Conservation (phyloP, 2,329 filamentous ascomycete species). For the Calonectria naviculata region DNA sequence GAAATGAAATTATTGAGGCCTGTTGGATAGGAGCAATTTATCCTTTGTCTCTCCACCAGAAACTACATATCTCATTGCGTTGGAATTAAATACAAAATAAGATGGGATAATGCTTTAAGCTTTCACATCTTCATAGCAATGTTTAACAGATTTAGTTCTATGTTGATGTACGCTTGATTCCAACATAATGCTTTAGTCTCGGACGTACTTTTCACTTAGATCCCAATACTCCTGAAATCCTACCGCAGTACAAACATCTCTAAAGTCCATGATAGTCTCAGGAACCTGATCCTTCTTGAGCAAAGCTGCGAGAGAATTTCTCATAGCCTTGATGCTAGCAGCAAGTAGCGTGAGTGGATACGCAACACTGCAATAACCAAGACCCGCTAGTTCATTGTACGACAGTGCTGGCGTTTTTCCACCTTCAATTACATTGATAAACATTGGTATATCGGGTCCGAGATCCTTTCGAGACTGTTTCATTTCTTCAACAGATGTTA, state of each 20-base stretch:
- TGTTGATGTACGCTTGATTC: no score
- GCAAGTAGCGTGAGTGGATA: conserved; percentile 5
- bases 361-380: conserved; percentile 11
- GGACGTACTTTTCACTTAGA: background rate
- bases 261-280: background rate
- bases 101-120: no score
- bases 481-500: conserved; percentile 9
- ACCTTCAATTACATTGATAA: conserved; percentile 7
- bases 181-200: background rate
- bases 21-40: no score
- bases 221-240: conserved; percentile 14
- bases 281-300: background rate
- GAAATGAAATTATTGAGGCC: no score
- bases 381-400: background rate
- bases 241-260: background rate
- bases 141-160: no score
- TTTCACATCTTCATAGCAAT: no score
- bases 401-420: conserved; percentile 1
- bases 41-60: no score
- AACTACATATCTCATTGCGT: no score
- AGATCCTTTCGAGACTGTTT: conserved; percentile 2
- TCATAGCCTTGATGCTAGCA: conserved; percentile 7
- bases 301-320: background rate
- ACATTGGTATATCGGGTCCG: background rate
- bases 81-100: no score